A percentile compares a stretch with the other conserved stretches of the same genome.
Conservation (phyloP, 345 rosid species). For the Moringa oleifera region DNA sequence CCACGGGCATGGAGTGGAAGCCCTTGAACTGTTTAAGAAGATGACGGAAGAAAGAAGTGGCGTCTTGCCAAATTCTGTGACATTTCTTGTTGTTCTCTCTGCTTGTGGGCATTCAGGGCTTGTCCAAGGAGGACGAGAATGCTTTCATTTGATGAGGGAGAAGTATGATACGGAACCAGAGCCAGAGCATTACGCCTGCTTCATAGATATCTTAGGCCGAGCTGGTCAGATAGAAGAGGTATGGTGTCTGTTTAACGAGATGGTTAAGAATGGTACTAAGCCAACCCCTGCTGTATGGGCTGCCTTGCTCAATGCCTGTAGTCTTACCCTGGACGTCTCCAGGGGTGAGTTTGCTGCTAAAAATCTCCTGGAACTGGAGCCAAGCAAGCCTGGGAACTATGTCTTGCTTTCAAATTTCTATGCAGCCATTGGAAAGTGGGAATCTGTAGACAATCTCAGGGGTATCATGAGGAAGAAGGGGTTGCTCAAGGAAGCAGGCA, state of each 20-base stretch:
- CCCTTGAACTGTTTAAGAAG: slow-evolving; percentile 46
- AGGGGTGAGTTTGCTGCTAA: slow-evolving; percentile 58
- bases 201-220: slow-evolving; percentile 59
- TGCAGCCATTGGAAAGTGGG: slow-evolving; percentile 62
- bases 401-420: slow-evolving; percentile 62
- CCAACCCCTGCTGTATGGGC: slow-evolving; percentile 47
- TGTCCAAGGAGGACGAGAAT: slow-evolving; percentile 50
- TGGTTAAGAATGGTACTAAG: slow-evolving; percentile 26
- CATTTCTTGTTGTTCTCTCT: slow-evolving; percentile 70
- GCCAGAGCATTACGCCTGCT: slow-evolving; percentile 62
- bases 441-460: slow-evolving; percentile 46
- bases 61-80: slow-evolving; percentile 56
- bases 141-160: slow-evolving; percentile 42
- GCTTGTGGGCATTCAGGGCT: slow-evolving; percentile 80
- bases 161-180: slow-evolving; percentile 35
- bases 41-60: slow-evolving; percentile 39
- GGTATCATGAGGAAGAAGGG: slow-evolving; percentile 38
- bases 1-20: slow-evolving; percentile 55
- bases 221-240: slow-evolving; percentile 56
- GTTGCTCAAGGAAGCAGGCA: slow-evolving; percentile 52
- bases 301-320: slow-evolving; percentile 51
- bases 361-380: slow-evolving; percentile 48
- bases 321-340: slow-evolving; percentile 43
- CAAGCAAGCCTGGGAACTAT: slow-evolving; percentile 34
- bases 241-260: slow-evolving; percentile 44